Base-by-base conservation (phyloP, 305 asterid genomes). In the Ajuga reptans region DNA sequence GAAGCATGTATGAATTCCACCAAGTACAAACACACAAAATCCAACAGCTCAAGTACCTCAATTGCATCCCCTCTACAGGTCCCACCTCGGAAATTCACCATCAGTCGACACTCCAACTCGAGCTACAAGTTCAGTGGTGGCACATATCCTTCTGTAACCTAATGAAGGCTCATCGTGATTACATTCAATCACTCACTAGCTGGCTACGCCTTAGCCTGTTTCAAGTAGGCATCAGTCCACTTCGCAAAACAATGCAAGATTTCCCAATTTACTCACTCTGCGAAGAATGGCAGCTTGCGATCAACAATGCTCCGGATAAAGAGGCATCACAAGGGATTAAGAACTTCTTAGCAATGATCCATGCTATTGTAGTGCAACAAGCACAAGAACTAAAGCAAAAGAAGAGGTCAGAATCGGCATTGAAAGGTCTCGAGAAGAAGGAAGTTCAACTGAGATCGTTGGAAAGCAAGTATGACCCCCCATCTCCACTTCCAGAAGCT, bases 181-280 rank as follows among this genome's bases (percentile, higher is more conserved):
- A 91, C 64, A 79, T 87, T 68, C 96, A 84, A 73, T 89, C 97
- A 0, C 73, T 91, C 56, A 79, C 89, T 1, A 88, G 95, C 29
- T 91, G 97, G 97, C 96, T 91, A 75, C 90, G 95, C 42, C 86
- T 91, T 6, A 85, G 95, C 81, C 84, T 91, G 54, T 89, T 89
- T 74, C 91, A 86, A 72, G 79, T 89, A 2, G 82, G 86, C 29
- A 80, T 70, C 69, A 85, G 83, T 11, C 88, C 92, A 0, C 68
- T 60, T 43, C 80, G 61, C 74, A 80, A 81, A 79, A 81, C 85
- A 1, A 66, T 69, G 45, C 89, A 77, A 72, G 95, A 91, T 73
- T 81, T 84, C 0, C 82, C 87, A 39, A 79, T 91, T 66, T 87
- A 85, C 79, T 75, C 95, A 0, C 81, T 91, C 56, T 87, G 96